phyloP scores from a whole-genome alignment of 1,284 basidiomycete genomes.

The Apiotrichum mycotoxinovorans region DNA sequence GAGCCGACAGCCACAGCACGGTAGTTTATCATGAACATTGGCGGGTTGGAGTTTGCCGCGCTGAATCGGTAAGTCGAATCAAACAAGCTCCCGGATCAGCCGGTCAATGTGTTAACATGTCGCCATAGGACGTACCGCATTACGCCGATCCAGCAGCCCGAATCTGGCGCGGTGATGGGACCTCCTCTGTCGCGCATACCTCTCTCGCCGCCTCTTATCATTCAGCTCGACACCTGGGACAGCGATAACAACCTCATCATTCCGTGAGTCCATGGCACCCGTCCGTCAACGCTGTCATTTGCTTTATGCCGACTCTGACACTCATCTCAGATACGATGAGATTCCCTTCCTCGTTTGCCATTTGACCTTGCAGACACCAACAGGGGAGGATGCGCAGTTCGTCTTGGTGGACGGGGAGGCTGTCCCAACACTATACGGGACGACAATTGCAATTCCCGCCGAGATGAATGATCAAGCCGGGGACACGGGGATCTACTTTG shows the following conservation, averaged over 20 bases:
- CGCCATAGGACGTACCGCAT: conserved; percentile 39
- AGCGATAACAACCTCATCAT: conserved; percentile 46
- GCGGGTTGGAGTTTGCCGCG: background rate
- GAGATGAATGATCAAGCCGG: conserved; percentile 72
- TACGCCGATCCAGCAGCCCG: conserved; percentile 67
- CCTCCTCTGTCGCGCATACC: conserved; percentile 72
- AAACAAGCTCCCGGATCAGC: background rate
- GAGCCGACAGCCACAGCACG: conserved; percentile 16
- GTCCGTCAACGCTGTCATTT: background rate
- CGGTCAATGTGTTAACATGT: background rate
- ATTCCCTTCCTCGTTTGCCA: conserved; percentile 78
- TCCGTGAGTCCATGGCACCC: conserved; percentile 46
- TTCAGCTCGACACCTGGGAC: conserved; percentile 69
- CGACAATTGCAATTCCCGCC: conserved; percentile 72
- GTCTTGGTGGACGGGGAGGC: conserved; percentile 20
- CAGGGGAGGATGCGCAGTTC: conserved; percentile 35
- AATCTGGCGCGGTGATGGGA: conserved; percentile 71
- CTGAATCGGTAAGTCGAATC: background rate
- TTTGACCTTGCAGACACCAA: conserved; percentile 57
- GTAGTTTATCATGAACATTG: conserved; percentile 5
- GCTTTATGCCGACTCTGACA: background rate
- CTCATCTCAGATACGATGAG: conserved; percentile 60
- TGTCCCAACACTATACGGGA: conserved; percentile 67
- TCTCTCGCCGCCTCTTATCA: conserved; percentile 72
- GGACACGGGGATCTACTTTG: conserved; percentile 71